A percentile compares a stretch with the other conserved stretches of the same genome.
Evolutionary conservation across 2,329 filamentous ascomycete species (phyloP).

Genomic region (Macroventuria anomochaeta): DNA sequence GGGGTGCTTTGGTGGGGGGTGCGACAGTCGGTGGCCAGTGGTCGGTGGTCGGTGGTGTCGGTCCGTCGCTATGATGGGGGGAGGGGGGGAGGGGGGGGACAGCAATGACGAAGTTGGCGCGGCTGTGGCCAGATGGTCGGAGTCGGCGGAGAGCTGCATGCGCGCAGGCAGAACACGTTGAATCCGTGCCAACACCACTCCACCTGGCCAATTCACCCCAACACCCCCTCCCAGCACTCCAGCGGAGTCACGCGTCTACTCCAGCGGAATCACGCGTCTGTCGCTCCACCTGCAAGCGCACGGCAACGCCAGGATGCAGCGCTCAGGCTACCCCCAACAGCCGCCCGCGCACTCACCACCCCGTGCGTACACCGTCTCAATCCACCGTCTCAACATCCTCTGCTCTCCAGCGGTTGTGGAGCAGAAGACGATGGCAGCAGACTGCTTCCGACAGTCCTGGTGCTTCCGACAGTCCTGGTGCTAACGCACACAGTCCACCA

Average conservation of each 20-base stretch:
- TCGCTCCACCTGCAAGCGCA: neutral
- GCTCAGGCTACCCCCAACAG: slow-evolving; percentile 76
- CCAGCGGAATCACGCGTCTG: neutral
- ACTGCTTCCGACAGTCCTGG: neutral
- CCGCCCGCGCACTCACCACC: slow-evolving; percentile 80
- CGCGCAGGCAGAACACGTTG: neutral
- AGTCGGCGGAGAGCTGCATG: slow-evolving; percentile 19
- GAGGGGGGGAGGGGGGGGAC: too few species aligned
- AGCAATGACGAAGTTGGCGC: slow-evolving; percentile 40
- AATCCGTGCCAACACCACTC: neutral
- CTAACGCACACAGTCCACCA: slow-evolving; percentile 65
- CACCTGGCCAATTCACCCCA: neutral
- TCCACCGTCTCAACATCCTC: too few species aligned
- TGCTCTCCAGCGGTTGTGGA: too few species aligned
- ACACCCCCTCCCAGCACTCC: neutral
- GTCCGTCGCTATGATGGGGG: slow-evolving; percentile 12
- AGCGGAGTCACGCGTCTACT: neutral
- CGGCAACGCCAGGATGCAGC: slow-evolving; percentile 72
- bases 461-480: neutral
- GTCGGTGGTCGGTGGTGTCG: too few species aligned
- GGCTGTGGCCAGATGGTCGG: slow-evolving; percentile 31
- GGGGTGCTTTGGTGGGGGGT: slow-evolving; percentile 9
- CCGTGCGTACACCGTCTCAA: slow-evolving; percentile 54
- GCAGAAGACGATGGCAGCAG: too few species aligned
- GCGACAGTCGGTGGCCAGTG: slow-evolving; percentile 5